phyloP scores from a whole-genome alignment of 2,329 filamentous ascomycete species.

The Aureobasidium sp. region DNA sequence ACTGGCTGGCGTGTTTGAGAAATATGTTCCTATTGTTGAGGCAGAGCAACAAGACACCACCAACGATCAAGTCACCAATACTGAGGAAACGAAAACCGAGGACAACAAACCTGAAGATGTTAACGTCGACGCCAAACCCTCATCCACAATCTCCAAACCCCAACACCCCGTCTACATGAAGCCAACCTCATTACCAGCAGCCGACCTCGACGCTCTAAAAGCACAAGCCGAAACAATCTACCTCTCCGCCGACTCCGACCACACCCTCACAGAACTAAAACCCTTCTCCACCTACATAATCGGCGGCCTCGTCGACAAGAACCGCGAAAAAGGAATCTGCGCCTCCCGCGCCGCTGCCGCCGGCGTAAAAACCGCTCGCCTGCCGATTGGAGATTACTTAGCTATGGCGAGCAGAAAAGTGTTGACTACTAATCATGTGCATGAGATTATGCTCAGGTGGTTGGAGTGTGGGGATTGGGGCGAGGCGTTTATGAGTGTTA shows the following conservation, averaged over 20 bases:
- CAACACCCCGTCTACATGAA: neutral
- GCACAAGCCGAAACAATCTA: conserved; percentile 61
- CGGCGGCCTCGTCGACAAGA: conserved; percentile 90
- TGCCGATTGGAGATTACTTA: conserved; percentile 91
- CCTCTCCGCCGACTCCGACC: conserved; percentile 80
- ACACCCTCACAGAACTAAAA: conserved; percentile 73
- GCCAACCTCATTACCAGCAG: neutral
- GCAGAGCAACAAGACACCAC: neutral
- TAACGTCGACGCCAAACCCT: neutral
- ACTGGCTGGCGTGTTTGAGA: conserved; percentile 43
- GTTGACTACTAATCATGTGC: conserved; percentile 87
- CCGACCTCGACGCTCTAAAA: neutral
- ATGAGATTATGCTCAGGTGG: conserved; percentile 95
- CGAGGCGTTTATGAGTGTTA: conserved; percentile 74
- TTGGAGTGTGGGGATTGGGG: conserved; percentile 87
- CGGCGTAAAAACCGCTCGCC: conserved; percentile 76
- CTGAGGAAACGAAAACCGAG: neutral
- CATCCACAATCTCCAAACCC: conserved; percentile 22
- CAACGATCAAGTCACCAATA: neutral
- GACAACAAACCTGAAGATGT: neutral
- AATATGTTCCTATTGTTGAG: neutral
- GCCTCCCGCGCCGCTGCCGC: conserved; percentile 68
- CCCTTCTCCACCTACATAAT: conserved; percentile 89
- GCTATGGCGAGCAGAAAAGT: conserved; percentile 81
- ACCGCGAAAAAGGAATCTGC: conserved; percentile 90